A percentile compares a stretch with the other conserved stretches of the same genome.
Conservation (phyloP, 2,329 filamentous ascomycete genomes). For the Epichloe bromicola region DNA sequence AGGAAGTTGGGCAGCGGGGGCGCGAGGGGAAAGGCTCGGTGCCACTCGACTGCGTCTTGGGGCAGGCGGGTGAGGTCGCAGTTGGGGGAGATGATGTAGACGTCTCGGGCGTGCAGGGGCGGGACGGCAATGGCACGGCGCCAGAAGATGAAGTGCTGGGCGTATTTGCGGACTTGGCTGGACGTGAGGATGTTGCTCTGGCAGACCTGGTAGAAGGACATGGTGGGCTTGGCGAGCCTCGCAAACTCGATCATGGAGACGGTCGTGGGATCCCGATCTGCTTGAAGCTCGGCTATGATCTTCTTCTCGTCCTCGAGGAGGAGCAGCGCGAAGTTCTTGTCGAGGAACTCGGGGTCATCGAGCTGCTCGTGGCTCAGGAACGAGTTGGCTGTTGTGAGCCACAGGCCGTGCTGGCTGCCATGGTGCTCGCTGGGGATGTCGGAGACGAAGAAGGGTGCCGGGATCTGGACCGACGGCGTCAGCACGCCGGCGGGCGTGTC, state of each 20-base stretch:
- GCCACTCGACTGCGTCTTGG: conserved; percentile 58
- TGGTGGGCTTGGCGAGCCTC: conserved; percentile 55
- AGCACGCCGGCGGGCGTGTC: conserved; percentile 47
- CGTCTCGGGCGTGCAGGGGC: conserved; percentile 77
- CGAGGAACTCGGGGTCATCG: conserved; percentile 55
- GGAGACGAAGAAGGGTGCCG: conserved; percentile 54
- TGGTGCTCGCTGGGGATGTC: conserved; percentile 59
- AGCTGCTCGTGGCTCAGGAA: conserved; percentile 55
- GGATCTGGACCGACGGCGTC: conserved; percentile 52
- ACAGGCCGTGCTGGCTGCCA: conserved; percentile 59
- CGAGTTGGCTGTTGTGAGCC: conserved; percentile 77
- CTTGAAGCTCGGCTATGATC: conserved; percentile 60
- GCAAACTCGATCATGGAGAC: conserved; percentile 71
- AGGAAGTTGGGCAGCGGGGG: conserved; percentile 79
- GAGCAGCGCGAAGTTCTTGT: conserved; percentile 77
- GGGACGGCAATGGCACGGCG: conserved; percentile 82
- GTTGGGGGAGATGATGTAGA: conserved; percentile 85
- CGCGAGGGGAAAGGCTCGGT: conserved; percentile 67
- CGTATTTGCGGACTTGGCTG: conserved; percentile 72
- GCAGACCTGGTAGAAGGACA: conserved; percentile 59
- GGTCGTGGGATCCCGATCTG: conserved; percentile 63
- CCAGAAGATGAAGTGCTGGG: conserved; percentile 93
- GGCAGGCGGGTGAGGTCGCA: conserved; percentile 63
- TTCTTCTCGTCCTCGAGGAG: conserved; percentile 72
- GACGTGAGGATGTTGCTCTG: conserved; percentile 61